Evolutionary conservation across 768 basidiomycete genomes (phyloP).

Genomic region (Xanthoconium stramineum): DNA sequence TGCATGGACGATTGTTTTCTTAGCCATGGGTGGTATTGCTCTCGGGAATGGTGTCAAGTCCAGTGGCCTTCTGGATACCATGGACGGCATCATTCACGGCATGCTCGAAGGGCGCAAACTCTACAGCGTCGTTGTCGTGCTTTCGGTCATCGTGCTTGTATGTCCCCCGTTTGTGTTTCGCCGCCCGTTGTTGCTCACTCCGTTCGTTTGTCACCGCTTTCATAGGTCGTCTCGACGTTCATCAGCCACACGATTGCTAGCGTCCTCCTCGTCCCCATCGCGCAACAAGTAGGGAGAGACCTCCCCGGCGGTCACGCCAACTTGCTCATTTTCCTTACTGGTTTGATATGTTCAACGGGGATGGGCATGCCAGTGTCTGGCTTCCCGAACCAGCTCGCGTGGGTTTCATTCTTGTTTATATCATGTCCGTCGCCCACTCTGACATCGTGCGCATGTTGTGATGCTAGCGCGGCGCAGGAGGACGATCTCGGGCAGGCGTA

Average conservation of each 20-base stretch:
- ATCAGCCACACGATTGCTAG: conserved; percentile 98
- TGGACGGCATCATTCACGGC: conserved; percentile 60
- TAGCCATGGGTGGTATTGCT: conserved; percentile 97
- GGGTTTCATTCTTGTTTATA: conserved; percentile 24
- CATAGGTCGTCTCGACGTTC: conserved; percentile 82
- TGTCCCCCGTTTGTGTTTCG: conserved; percentile 19
- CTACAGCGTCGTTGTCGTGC: conserved; percentile 68
- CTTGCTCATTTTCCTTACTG: conserved; percentile 90
- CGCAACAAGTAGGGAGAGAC: conserved; percentile 81
- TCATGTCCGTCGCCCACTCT: background rate
- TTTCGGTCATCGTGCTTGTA: conserved; percentile 69
- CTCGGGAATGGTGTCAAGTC: conserved; percentile 90
- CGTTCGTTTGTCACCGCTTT: background rate
- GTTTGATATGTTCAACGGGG: conserved; percentile 87
- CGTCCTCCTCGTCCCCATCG: conserved; percentile 95
- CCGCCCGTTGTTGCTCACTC: background rate
- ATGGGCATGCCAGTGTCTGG: conserved; percentile 99
- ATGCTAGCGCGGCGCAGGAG: conserved; percentile 78
- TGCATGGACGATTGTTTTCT: conserved; percentile 91
- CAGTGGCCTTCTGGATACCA: conserved; percentile 79
- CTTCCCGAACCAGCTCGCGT: conserved; percentile 99
- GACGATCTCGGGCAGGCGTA: conserved; percentile 92
- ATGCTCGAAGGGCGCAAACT: conserved; percentile 60
- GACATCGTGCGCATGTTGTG: background rate
- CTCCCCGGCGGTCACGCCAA: conserved; percentile 67